A percentile compares a stretch with the other conserved stretches of the same genome.
These are phyloP conservation scores for Epichloe gansuensis DNA, from an alignment of 2,329 filamentous ascomycete species.

Conservation along the genomic window DNA sequence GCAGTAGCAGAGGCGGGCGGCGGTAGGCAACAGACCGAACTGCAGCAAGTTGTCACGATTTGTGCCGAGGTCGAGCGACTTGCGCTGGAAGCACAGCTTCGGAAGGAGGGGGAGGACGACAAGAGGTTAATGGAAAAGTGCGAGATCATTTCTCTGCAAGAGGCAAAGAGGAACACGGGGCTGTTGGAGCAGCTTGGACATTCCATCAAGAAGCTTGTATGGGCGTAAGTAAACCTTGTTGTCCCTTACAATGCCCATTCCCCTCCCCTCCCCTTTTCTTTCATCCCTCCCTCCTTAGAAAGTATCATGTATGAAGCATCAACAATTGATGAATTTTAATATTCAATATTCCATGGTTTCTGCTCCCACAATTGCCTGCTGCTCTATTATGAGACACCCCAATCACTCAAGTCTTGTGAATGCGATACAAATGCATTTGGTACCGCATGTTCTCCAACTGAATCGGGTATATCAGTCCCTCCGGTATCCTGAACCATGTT, in stretches of 20 bases:
- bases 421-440: conserved; percentile 71
- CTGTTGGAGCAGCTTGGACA: conserved; percentile 79
- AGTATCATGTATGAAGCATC: neutral
- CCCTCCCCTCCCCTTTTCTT: neutral
- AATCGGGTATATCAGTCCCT: conserved; percentile 63
- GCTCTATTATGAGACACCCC: neutral
- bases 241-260: neutral
- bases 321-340: neutral
- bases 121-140: conserved; percentile 39
- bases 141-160: conserved; percentile 70
- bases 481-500: conserved; percentile 67
- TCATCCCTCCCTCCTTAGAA: neutral
- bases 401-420: conserved; percentile 7
- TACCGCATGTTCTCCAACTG: conserved; percentile 89
- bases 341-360: neutral
- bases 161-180: conserved; percentile 78
- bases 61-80: conserved; percentile 66
- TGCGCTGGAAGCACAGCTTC: conserved; percentile 35
- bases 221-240: conserved; percentile 39
- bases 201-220: conserved; percentile 86
- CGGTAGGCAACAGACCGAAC: conserved; percentile 35
- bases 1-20: conserved; percentile 36
- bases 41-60: conserved; percentile 47
- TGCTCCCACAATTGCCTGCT: neutral
- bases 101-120: conserved; percentile 26